A percentile compares a stretch with the other conserved stretches of the same genome.
Conservation (phyloP, 208 protist species). For the Crithidia fasciculata region DNA sequence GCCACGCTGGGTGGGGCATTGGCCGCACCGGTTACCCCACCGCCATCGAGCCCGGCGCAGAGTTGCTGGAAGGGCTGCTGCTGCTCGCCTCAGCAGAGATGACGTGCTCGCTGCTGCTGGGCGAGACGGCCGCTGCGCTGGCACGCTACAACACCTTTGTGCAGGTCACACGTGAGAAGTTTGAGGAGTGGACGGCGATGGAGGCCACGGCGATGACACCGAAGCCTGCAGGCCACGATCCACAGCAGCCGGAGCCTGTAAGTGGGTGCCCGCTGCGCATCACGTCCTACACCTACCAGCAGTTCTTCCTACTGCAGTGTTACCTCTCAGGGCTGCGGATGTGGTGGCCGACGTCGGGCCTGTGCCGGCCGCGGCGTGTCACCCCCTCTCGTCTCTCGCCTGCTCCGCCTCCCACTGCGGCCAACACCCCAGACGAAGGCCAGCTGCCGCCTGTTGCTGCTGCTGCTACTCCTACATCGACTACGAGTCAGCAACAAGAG, state of each 20-base stretch:
- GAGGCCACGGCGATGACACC: conserved; percentile 8
- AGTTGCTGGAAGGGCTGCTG: conserved; percentile 70
- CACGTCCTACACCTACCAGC: conserved; percentile 36
- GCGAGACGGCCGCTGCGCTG: conserved; percentile 35
- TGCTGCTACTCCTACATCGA: too few relatives aligned
- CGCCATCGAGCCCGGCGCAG: conserved; percentile 46
- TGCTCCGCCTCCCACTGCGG: background rate
- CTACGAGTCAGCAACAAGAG: too few relatives aligned
- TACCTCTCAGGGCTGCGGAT: conserved; percentile 56
- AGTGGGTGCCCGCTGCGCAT: background rate
- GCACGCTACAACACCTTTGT: conserved; percentile 56
- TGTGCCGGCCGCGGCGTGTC: conserved; percentile 28
- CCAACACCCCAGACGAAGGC: background rate
- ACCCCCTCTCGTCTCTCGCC: background rate
- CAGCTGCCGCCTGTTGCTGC: background rate
- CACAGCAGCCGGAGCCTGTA: background rate
- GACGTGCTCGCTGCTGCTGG: conserved; percentile 56
- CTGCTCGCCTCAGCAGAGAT: conserved; percentile 68
- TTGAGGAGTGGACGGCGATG: conserved; percentile 41
- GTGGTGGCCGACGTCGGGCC: conserved; percentile 44
- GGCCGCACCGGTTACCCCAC: conserved; percentile 49
- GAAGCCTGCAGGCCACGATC: background rate
- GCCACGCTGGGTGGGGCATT: conserved; percentile 18
- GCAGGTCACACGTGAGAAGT: conserved; percentile 77
- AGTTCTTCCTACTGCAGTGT: conserved; percentile 74